Evolutionary conservation across 352 stramenopile species (phyloP).

Genomic region (Pelagophyceae sp.): DNA sequence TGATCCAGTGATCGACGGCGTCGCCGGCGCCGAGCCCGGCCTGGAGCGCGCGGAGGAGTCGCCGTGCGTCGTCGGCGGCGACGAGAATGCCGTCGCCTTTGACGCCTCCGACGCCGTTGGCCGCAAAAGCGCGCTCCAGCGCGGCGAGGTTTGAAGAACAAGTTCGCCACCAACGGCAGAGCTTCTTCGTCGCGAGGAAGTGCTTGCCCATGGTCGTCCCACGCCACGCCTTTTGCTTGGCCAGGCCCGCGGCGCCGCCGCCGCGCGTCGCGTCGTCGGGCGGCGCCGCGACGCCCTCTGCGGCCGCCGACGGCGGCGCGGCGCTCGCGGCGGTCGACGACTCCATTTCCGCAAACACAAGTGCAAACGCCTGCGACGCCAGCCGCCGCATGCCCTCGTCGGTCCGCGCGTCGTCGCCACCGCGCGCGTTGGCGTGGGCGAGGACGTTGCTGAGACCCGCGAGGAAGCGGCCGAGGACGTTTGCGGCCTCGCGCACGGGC

Average conservation of each 20-base stretch:
- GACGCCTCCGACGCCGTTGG: neutral
- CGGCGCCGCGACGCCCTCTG: too few relatives aligned
- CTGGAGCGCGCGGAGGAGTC: too few relatives aligned
- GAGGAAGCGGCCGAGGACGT: neutral
- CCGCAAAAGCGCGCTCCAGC: neutral
- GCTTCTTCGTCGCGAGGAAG: neutral
- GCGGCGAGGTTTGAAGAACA: neutral
- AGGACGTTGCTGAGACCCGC: neutral
- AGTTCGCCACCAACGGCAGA: neutral
- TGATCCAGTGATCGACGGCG: too few relatives aligned
- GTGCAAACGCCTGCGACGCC: neutral
- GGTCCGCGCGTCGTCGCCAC: neutral
- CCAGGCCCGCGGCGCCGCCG: neutral
- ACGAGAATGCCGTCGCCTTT: too few relatives aligned
- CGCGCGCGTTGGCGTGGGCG: neutral
- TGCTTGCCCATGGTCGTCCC: neutral
- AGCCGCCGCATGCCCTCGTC: too few relatives aligned
- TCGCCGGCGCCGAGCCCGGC: too few relatives aligned
- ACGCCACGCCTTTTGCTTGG: too few relatives aligned
- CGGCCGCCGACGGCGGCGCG: too few relatives aligned
- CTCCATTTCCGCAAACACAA: neutral
- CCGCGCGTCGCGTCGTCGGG: neutral
- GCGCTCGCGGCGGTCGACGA: neutral
- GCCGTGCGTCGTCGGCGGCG: too few relatives aligned
- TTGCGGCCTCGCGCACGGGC: neutral